Evolutionary conservation across 2,329 filamentous ascomycete genomes (phyloP), one percentile per base, ranked within the genome.

Genomic region (Colletotrichum sublineola): DNA sequence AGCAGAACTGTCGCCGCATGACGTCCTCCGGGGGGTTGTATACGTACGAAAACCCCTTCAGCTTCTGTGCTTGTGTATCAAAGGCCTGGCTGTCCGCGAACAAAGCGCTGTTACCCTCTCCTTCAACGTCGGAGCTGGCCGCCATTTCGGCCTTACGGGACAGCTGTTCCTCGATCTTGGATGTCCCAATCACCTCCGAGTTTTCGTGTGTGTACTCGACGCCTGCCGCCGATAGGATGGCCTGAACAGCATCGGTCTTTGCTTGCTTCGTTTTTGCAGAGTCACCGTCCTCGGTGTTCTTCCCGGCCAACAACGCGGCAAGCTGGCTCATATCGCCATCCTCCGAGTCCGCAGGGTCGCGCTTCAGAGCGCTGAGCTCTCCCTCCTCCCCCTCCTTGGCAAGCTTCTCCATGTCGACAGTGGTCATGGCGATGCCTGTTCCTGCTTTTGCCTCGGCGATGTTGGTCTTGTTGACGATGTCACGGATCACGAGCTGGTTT

Each of bases 401-500:
- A 0, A 87, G 88, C 73, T 90, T 85, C 20, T 92, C 88, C 77
- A 94, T 86, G 72, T 97, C 90, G 24, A 97, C 87, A 66, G 93
- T 92, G n/a, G 92, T 87, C 40, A 98, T 90, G 38, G 90, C 88
- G 12, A 98, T 93, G 0, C 94, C 96, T 0, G 92, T 93, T 0
- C 95, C 96, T 0, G 93, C 94, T 78, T 92, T 94, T 53, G 94
- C 94, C 83, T 99, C 96, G 5, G 96, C 96, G 63, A 99, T 91
- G 78, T 99, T 99, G 38, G 96, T 98, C 82, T 98, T 97, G 85
- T 98, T 97, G 77, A 99, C 94, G 76, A 99, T 98, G 68, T 98
- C 94, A n/a, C 94, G 90, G 6, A 98, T 87, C 18, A 98, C 87
- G 15, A 97, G 89, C 72, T 93, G 93, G 75, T 95, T 90, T 60